Conservation (phyloP, 257 asterid species). For the Echium plantagineum region DNA sequence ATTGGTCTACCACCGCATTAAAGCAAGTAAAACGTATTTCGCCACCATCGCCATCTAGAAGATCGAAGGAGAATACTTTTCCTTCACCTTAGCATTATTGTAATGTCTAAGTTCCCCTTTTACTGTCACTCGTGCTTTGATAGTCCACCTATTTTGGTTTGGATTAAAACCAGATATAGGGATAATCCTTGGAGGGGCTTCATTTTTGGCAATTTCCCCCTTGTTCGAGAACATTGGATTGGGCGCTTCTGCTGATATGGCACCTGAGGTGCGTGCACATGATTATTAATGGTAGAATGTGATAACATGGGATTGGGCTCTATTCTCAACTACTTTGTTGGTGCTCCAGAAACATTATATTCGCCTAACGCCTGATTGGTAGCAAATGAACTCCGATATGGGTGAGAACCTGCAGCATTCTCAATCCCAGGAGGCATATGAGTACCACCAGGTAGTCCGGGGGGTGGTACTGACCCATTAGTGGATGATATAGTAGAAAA, state of each 20-base stretch:
- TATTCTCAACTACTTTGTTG: slow-evolving; percentile 27
- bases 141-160: slow-evolving; percentile 79
- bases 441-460: slow-evolving; percentile 30
- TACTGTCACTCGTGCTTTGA: slow-evolving; percentile 9
- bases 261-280: slow-evolving; percentile 54
- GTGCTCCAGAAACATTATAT: slow-evolving; percentile 24
- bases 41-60: neutral
- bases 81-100: neutral
- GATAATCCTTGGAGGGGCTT: slow-evolving; percentile 58
- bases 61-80: slow-evolving; percentile 3
- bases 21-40: neutral
- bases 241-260: slow-evolving; percentile 52
- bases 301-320: too few species aligned
- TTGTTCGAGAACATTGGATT: slow-evolving; percentile 52
- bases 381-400: slow-evolving; percentile 28
- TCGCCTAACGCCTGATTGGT: slow-evolving; percentile 29
- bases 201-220: slow-evolving; percentile 75
- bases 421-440: slow-evolving; percentile 27
- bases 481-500: neutral
- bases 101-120: slow-evolving; percentile 1
- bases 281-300: too few species aligned
- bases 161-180: slow-evolving; percentile 84
- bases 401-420: slow-evolving; percentile 20
- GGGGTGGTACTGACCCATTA: slow-evolving; percentile 26
- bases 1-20: neutral